Conservation (phyloP, 805 yeast genomes). For the Kodamaea jinghongensis region DNA sequence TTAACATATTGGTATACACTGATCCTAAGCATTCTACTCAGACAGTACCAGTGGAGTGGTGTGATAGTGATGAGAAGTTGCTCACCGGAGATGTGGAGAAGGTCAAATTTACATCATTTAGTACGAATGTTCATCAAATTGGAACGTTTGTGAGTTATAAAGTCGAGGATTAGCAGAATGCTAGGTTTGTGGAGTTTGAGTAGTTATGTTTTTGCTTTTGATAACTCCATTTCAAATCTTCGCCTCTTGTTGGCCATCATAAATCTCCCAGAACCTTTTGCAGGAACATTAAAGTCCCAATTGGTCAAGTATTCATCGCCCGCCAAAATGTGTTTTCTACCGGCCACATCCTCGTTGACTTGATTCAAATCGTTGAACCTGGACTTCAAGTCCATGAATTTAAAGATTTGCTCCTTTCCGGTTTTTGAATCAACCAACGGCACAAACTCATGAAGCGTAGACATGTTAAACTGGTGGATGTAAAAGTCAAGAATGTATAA, state of each 20-base stretch:
- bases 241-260: conserved; percentile 50
- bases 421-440: conserved; percentile 32
- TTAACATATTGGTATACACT: conserved; percentile 81
- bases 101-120: conserved; percentile 67
- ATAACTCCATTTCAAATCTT: conserved; percentile 41
- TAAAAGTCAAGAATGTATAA: conserved; percentile 59
- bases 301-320: conserved; percentile 47
- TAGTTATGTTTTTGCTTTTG: neutral
- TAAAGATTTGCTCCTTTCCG: conserved; percentile 48
- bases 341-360: conserved; percentile 29
- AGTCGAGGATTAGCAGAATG: conserved; percentile 17
- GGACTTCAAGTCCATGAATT: conserved; percentile 44
- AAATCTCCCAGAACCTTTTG: conserved; percentile 47
- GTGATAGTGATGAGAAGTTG: conserved; percentile 65
- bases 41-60: conserved; percentile 76
- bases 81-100: conserved; percentile 54
- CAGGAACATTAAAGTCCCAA: conserved; percentile 42
- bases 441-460: conserved; percentile 46
- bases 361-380: conserved; percentile 39
- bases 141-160: conserved; percentile 70
- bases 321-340: conserved; percentile 25
- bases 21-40: conserved; percentile 48
- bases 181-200: neutral
- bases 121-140: conserved; percentile 65
- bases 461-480: conserved; percentile 52